These are phyloP conservation scores for Coniella lustricola DNA, from an alignment of 2,329 filamentous ascomycete genomes.

Conservation along the genomic window DNA sequence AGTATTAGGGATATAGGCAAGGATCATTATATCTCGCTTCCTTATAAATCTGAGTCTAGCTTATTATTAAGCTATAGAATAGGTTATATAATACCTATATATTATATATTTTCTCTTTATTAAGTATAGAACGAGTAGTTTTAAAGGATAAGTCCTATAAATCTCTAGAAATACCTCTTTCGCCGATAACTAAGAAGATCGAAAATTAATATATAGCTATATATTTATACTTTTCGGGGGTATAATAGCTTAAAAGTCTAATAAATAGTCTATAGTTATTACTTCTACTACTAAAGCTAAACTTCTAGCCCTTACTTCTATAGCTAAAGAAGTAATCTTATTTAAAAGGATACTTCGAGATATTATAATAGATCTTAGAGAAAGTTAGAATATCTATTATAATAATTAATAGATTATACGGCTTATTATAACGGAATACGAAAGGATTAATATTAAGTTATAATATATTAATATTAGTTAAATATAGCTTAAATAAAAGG, in stretches of 20 bases:
- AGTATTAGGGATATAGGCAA: too few species aligned
- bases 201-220: background rate
- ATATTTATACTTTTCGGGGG: background rate
- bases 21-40: too few species aligned
- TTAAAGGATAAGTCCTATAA: background rate
- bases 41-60: too few species aligned
- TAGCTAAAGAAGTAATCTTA: background rate
- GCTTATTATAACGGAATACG: background rate
- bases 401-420: background rate
- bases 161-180: background rate
- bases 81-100: background rate
- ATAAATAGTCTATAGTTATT: background rate
- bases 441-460: background rate
- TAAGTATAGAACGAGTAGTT: background rate
- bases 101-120: background rate
- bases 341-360: background rate
- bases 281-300: background rate
- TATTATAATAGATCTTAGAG: background rate
- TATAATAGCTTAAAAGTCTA: background rate
- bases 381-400: background rate
- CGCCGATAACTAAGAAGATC: background rate
- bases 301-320: background rate
- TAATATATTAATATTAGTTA: background rate
- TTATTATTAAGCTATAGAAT: background rate
- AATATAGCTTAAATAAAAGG: background rate